Evolutionary conservation across 2,329 filamentous ascomycete genomes (phyloP), one percentile per base, ranked within the genome.

Genomic region (Aspergillus candidus): DNA sequence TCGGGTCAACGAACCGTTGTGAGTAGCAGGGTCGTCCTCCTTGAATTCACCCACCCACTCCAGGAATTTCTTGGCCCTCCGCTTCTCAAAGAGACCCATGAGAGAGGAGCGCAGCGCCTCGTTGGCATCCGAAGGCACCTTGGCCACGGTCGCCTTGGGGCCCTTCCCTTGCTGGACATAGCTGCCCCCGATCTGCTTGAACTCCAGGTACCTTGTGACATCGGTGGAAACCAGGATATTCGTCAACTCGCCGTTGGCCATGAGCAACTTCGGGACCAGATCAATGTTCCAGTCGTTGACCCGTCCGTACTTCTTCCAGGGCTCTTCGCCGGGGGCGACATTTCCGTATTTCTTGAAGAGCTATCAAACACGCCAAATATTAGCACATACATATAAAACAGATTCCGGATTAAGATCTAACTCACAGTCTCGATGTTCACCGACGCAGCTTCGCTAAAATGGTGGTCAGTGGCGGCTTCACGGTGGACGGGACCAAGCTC

Each of bases 231-330:
- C 89, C 65, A 98, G 83, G 63, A 98, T 96, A 73, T 97, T 97
- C 68, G 91, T 97, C 66, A 98, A 78, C 74, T 98, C 91, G 70
- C 93, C 93, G 52, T 94, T 95, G 48, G 91, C 89, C 90, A 98
- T 97, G 69, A 98, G 81, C 62, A 98, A 84, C 79, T 98, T 98
- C 57, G 93, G 91, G 38, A 98, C 90, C 50, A 98, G 80, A 67
- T 98, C 94, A 71, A 98, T 94, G 77, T 96, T 97, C 93, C 93
- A 98, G 79, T 97, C 91, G 73, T 96, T 96, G 67, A 83, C 77
- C 48, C 93, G 86, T 60, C 91, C 91, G 69, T 96, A 97, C 72
- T 95, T 90, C 77, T 94, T 91, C 93, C 93, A 97, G 55, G 91
- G 90, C 76, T 96, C 87, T 64, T 89, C 84, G 58, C 86, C 87